phyloP scores from a whole-genome alignment of 495 filamentous ascomycete species.

The Hypoxylon lienhwacheense region DNA sequence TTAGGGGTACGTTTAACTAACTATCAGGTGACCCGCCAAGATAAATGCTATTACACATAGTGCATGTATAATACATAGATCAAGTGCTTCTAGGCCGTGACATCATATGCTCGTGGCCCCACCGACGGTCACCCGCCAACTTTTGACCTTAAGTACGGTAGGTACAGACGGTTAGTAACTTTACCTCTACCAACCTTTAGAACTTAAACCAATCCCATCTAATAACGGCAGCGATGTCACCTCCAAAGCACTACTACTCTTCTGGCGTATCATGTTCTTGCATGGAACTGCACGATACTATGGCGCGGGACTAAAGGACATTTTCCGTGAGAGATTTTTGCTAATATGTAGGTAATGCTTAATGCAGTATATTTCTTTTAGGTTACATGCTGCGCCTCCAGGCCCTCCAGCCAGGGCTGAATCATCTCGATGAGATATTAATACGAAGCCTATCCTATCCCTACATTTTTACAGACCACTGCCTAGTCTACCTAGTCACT shows the following conservation, averaged over 20 bases:
- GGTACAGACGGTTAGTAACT: too few relatives aligned
- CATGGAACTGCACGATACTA: slow-evolving; percentile 23
- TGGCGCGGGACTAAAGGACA: slow-evolving; percentile 24
- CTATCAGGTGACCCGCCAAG: too few relatives aligned
- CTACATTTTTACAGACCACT: not conserved
- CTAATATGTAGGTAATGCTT: slow-evolving; percentile 29
- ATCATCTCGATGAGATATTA: slow-evolving; percentile 24
- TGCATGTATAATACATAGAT: too few relatives aligned
- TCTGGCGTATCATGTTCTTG: slow-evolving; percentile 28
- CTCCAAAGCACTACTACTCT: slow-evolving; percentile 20
- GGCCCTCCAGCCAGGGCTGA: slow-evolving; percentile 13
- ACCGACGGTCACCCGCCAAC: slow-evolving; percentile 28
- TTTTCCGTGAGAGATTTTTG: slow-evolving; percentile 13
- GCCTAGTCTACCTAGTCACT: slow-evolving; percentile 4
- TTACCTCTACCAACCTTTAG: too few relatives aligned
- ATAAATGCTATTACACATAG: too few relatives aligned
- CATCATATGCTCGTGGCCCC: slow-evolving; percentile 30
- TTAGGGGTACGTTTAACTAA: too few relatives aligned
- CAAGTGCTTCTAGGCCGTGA: slow-evolving; percentile 27
- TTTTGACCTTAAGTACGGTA: too few relatives aligned
- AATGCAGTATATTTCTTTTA: too few relatives aligned
- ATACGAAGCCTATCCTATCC: slow-evolving; percentile 7
- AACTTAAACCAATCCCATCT: not conserved
- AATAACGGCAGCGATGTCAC: too few relatives aligned
- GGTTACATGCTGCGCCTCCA: slow-evolving; percentile 15